Evolutionary conservation across 164 flowering plant species (phyloP).

Genomic region (Aristolochia californica): DNA sequence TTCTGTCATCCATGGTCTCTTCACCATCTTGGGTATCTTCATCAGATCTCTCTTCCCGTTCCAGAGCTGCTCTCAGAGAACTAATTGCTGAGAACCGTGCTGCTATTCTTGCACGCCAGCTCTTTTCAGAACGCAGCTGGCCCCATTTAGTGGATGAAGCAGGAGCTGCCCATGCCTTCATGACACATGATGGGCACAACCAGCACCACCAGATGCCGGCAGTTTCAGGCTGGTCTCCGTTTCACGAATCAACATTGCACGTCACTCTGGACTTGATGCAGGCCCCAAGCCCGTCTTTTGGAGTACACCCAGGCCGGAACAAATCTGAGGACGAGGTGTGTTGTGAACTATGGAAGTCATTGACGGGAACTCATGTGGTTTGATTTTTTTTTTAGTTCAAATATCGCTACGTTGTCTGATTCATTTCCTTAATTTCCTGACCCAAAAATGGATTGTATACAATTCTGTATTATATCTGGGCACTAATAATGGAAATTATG

Average conservation of each 20-base stretch:
- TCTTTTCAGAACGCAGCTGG: slow-evolving; percentile 23
- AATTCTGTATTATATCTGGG: too few relatives aligned
- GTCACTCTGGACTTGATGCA: slow-evolving; percentile 59
- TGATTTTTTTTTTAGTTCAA: slow-evolving; percentile 10
- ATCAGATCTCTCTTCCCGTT: slow-evolving; percentile 37
- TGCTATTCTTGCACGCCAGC: slow-evolving; percentile 36
- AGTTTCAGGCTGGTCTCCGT: slow-evolving; percentile 20
- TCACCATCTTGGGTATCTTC: slow-evolving; percentile 25
- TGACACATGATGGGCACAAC: slow-evolving; percentile 5
- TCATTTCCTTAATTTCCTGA: too few relatives aligned
- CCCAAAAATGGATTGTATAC: too few relatives aligned
- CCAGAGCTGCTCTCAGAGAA: slow-evolving; percentile 62
- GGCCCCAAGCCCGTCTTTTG: slow-evolving; percentile 32
- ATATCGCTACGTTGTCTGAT: too few relatives aligned
- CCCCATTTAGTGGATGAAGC: slow-evolving; percentile 11
- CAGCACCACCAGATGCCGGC: slow-evolving; percentile 17
- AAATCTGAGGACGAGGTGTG: slow-evolving; percentile 38
- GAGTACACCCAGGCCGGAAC: slow-evolving; percentile 23
- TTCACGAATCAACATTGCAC: slow-evolving; percentile 18
- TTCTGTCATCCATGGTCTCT: slow-evolving; percentile 50
- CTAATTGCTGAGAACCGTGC: slow-evolving; percentile 67
- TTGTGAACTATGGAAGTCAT: slow-evolving; percentile 43
- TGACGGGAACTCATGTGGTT: slow-evolving; percentile 35
- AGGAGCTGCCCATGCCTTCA: slow-evolving; percentile 5
- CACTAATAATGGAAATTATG: too few relatives aligned